phyloP scores from a whole-genome alignment of 805 yeast genomes.

The Saturnispora halmiae region DNA sequence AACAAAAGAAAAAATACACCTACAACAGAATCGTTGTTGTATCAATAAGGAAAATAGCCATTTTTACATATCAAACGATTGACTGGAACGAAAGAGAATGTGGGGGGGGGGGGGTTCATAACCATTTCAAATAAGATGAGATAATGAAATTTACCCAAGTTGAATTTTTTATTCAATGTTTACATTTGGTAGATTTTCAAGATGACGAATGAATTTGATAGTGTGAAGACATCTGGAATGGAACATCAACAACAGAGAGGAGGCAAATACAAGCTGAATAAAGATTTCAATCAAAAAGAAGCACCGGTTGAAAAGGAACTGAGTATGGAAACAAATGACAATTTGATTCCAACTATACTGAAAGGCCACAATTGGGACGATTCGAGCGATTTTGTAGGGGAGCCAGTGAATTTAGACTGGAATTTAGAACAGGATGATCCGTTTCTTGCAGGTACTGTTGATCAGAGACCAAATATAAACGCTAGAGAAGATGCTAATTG shows the following conservation, averaged over 20 bases:
- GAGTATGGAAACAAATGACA: too few relatives aligned
- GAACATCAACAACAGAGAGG: background rate
- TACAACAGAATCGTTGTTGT: too few relatives aligned
- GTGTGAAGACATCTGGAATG: slow-evolving; percentile 20
- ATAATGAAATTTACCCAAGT: background rate
- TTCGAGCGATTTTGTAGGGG: background rate
- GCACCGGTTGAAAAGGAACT: background rate
- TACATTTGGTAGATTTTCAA: background rate
- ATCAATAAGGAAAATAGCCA: too few relatives aligned
- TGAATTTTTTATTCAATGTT: background rate
- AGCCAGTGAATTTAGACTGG: background rate
- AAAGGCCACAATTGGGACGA: slow-evolving; percentile 24
- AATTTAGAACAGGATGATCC: slow-evolving; percentile 2
- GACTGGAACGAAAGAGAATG: too few relatives aligned
- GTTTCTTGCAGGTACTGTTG: slow-evolving; percentile 18
- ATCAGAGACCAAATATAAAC: slow-evolving; percentile 14
- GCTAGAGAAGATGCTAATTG: slow-evolving; percentile 25
- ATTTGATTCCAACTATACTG: slow-evolving; percentile 24
- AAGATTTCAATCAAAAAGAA: slow-evolving; percentile 10
- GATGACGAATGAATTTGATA: slow-evolving; percentile 8
- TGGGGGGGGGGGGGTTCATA: too few relatives aligned
- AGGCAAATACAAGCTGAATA: slow-evolving; percentile 10
- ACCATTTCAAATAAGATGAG: background rate
- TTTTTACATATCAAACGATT: too few relatives aligned
- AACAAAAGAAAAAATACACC: too few relatives aligned